Percentiles rank a stretch among this genome's conserved stretches.
Evolutionary conservation across 495 filamentous ascomycete species (phyloP).

Genomic region (Penicillium daleae): DNA sequence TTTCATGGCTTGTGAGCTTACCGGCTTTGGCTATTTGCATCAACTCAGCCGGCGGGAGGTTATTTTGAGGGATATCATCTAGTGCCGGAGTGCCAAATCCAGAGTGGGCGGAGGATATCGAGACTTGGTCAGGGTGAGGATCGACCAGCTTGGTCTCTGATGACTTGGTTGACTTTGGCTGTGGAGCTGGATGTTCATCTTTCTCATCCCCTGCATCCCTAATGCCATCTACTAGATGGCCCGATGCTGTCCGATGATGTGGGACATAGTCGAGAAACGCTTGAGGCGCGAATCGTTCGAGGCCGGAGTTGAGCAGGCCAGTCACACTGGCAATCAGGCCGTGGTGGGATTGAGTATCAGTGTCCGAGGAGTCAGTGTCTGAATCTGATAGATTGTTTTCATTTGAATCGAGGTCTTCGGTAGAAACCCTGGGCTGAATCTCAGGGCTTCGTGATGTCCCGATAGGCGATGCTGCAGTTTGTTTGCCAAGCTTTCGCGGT

Average conservation of each 20-base stretch:
- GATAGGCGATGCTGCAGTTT: slow-evolving; percentile 17
- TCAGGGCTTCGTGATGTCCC: slow-evolving; percentile 13
- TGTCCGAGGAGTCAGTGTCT: slow-evolving; percentile 27
- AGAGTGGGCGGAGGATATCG: slow-evolving; percentile 30
- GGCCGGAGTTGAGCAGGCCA: slow-evolving; percentile 42
- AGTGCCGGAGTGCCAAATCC: slow-evolving; percentile 16
- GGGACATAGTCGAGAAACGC: slow-evolving; percentile 55
- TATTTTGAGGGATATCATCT: slow-evolving; percentile 28
- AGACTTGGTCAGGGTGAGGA: slow-evolving; percentile 15
- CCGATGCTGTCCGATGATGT: slow-evolving; percentile 26
- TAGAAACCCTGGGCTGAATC: slow-evolving; percentile 21
- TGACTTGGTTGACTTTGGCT: not conserved
- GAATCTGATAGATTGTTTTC: slow-evolving; percentile 15
- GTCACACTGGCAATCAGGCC: slow-evolving; percentile 53
- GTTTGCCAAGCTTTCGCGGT: slow-evolving; percentile 39
- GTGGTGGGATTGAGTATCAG: slow-evolving; percentile 33
- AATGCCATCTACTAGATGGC: slow-evolving; percentile 27
- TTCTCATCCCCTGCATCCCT: not conserved
- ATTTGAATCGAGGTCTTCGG: slow-evolving; percentile 14
- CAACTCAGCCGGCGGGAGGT: slow-evolving; percentile 28
- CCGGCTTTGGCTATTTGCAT: slow-evolving; percentile 38
- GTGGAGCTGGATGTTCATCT: slow-evolving; percentile 2
- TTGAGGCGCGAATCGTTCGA: slow-evolving; percentile 50
- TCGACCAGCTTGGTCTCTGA: slow-evolving; percentile 2
- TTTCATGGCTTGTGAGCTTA: slow-evolving; percentile 61